Evolutionary conservation across 768 basidiomycete species (phyloP), one percentile per base, ranked within the genome.

Genomic region (Myochromella boudieri): DNA sequence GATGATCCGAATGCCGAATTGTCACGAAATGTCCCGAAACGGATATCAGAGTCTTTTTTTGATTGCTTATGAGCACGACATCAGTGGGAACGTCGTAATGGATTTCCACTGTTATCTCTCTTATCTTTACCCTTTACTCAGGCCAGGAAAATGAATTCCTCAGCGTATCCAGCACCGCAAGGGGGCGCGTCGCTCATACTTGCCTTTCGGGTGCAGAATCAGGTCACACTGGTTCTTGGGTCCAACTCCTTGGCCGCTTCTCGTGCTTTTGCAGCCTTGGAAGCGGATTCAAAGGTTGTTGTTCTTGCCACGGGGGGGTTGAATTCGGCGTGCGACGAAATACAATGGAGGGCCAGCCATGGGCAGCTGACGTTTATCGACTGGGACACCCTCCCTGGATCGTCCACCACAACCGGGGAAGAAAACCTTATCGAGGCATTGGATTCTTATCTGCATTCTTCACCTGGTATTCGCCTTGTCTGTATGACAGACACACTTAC

Each of bases 401-500:
- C 71, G 0, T 73, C 66, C 31, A 57, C 54, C n/a, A 49, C 49
- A 48, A 56, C 55, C 21, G 53, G 54, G 8, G 54, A 61, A 12
- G 68, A 67, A 25, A 41, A 63, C 15, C 79, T 82, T 27, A 53
- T 69, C 0, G 65, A 68, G 6, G 71, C 72, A 8, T 53, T 91
- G 36, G 78, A 78, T 20, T 53, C 63, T 7, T 78, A 78, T 55
- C 65, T 87, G 36, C 54, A 64, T 12, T 48, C 59, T 2, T 57
- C 57, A 2, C 47, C 57, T 7, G 52, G 53, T 11, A 58, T 72
- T 6, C 59, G 68, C 9, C 68, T 97, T 18, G 81, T 91, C 33
- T 85, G 87, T 52, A 72, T 98, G 25, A 91, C 93, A 0, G 91
- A 95, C 58, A 95, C 91, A 0, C 59, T 87, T 6, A 68, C 78